phyloP scores from a whole-genome alignment of 2,329 filamentous ascomycete genomes.

The Endoconidiophora polonica region DNA sequence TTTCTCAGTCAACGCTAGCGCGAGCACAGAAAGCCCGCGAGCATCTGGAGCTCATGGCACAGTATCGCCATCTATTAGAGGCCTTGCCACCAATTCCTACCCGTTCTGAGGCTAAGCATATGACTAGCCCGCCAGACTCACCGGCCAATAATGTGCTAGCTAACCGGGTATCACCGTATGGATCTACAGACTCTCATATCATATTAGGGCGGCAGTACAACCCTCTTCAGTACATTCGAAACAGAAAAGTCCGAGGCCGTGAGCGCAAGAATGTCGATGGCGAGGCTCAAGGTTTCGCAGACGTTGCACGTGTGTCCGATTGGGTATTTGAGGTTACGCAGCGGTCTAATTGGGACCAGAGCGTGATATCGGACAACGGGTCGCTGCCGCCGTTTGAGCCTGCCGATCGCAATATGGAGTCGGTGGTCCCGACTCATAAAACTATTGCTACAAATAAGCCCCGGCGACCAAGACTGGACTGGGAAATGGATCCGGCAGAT shows the following conservation, averaged over 20 bases:
- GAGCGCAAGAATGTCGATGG: conserved; percentile 61
- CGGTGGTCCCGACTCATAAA: conserved; percentile 27
- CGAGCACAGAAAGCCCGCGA: conserved; percentile 72
- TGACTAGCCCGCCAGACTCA: conserved; percentile 22
- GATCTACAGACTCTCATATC: conserved; percentile 21
- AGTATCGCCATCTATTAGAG: conserved; percentile 69
- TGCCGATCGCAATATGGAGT: conserved; percentile 27
- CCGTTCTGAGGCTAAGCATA: background rate
- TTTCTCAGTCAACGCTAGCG: conserved; percentile 64
- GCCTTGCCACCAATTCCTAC: conserved; percentile 55
- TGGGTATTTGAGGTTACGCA: conserved; percentile 58
- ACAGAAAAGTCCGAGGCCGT: conserved; percentile 67
- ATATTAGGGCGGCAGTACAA: conserved; percentile 62
- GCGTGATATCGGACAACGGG: conserved; percentile 6
- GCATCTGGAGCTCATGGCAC: conserved; percentile 69
- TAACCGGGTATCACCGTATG: conserved; percentile 6
- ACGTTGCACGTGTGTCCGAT: conserved; percentile 50
- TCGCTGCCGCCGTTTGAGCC: conserved; percentile 29
- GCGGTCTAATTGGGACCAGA: conserved; percentile 10
- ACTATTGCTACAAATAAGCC: conserved; percentile 37
- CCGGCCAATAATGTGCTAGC: conserved; percentile 18
- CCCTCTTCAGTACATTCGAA: conserved; percentile 80
- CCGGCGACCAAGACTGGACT: conserved; percentile 63
- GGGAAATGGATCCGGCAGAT: conserved; percentile 69
- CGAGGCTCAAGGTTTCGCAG: conserved; percentile 58